A percentile compares a stretch with the other conserved stretches of the same genome.
These are phyloP conservation scores for Nakazawaea molendinolei DNA, from an alignment of 805 yeast genomes.

Conservation along the genomic window DNA sequence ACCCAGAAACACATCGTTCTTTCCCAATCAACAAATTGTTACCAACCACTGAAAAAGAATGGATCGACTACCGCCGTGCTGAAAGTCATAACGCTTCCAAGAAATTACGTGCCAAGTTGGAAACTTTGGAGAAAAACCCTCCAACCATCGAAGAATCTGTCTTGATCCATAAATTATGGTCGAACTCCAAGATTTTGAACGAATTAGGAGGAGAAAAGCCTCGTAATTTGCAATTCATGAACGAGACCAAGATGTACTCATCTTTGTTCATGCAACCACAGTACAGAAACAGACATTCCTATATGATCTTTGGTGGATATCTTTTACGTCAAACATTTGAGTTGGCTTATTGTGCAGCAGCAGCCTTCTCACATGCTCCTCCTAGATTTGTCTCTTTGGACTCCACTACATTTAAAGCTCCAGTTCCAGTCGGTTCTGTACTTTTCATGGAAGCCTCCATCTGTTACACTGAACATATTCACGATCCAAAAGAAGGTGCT, in stretches of 20 bases:
- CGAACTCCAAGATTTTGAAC: conserved; percentile 30
- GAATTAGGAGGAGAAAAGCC: conserved; percentile 34
- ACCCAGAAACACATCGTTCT: conserved; percentile 86
- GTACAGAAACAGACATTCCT: conserved; percentile 89
- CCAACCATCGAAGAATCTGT: conserved; percentile 71
- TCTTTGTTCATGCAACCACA: conserved; percentile 95
- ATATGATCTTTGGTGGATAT: conserved; percentile 94
- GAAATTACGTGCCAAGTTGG: conserved; percentile 65
- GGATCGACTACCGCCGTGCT: conserved; percentile 81
- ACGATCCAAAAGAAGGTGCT: conserved; percentile 24
- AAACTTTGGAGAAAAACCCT: conserved; percentile 55
- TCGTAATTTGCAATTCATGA: conserved; percentile 56
- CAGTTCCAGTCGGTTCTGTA: conserved; percentile 94
- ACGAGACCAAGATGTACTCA: conserved; percentile 62
- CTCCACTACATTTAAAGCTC: conserved; percentile 85
- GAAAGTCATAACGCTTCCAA: conserved; percentile 86
- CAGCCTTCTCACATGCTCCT: conserved; percentile 76
- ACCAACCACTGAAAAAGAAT: conserved; percentile 69
- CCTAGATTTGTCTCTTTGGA: conserved; percentile 89
- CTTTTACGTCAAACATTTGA: conserved; percentile 89
- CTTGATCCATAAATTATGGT: conserved; percentile 75
- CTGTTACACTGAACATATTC: conserved; percentile 79
- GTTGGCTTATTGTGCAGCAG: conserved; percentile 88
- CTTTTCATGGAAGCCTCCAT: conserved; percentile 76
- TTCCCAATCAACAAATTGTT: conserved; percentile 78